phyloP scores from a whole-genome alignment of 2,329 filamentous ascomycete genomes.

The Colletotrichum orbiculare region DNA sequence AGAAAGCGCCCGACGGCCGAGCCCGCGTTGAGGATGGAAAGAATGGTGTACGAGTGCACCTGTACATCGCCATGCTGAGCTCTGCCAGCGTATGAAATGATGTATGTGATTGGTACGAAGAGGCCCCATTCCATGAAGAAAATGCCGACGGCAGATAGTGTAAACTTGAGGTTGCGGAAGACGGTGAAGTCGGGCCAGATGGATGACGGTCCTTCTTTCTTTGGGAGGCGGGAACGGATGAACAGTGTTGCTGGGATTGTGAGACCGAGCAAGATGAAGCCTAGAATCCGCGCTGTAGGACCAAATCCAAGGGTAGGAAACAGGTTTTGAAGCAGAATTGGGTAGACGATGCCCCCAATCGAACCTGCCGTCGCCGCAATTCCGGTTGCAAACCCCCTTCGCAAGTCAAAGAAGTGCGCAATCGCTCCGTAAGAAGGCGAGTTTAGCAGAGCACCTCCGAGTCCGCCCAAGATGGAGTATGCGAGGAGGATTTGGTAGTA shows the following conservation, averaged over 20 bases:
- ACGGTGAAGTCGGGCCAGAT: slow-evolving; percentile 70
- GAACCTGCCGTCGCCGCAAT: slow-evolving; percentile 80
- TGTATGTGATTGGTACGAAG: slow-evolving; percentile 81
- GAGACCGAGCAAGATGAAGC: slow-evolving; percentile 60
- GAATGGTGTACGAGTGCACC: slow-evolving; percentile 75
- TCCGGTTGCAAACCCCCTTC: slow-evolving; percentile 82
- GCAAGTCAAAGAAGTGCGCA: slow-evolving; percentile 81
- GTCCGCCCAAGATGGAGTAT: slow-evolving; percentile 78
- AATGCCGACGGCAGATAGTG: slow-evolving; percentile 69
- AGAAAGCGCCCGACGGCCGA: slow-evolving; percentile 81
- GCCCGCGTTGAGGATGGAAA: slow-evolving; percentile 85
- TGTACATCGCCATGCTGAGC: slow-evolving; percentile 63
- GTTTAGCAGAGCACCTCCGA: slow-evolving; percentile 81
- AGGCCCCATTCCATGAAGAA: slow-evolving; percentile 79
- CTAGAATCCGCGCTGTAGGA: slow-evolving; percentile 62
- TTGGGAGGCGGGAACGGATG: slow-evolving; percentile 65
- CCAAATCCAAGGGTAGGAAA: slow-evolving; percentile 59
- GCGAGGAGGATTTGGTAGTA: slow-evolving; percentile 87
- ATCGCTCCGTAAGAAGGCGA: slow-evolving; percentile 80
- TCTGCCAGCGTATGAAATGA: slow-evolving; percentile 75
- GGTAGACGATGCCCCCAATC: slow-evolving; percentile 75
- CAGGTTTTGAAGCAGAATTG: slow-evolving; percentile 58
- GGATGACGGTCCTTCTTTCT: slow-evolving; percentile 53
- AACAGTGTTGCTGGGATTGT: slow-evolving; percentile 59
- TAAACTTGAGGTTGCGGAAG: slow-evolving; percentile 69